phyloP scores from a whole-genome alignment of 139 green algal species.

The Penium margaritaceum region DNA sequence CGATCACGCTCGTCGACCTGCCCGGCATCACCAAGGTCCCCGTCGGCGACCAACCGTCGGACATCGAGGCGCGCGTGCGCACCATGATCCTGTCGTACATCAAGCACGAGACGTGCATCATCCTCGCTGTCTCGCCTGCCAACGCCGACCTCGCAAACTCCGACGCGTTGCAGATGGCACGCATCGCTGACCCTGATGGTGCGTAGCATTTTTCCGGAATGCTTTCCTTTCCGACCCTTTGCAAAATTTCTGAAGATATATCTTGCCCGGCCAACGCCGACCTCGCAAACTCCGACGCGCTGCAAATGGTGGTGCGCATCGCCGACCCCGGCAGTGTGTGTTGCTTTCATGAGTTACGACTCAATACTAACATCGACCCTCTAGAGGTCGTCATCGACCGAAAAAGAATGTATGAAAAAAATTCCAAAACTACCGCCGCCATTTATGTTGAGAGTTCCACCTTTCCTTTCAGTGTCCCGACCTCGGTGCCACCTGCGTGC shows the following conservation, averaged over 20 bases:
- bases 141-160: conserved; percentile 90
- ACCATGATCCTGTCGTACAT: conserved; percentile 85
- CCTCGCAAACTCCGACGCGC: conserved; percentile 85
- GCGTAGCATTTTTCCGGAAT: conserved; percentile 16
- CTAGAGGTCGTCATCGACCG: too few species aligned
- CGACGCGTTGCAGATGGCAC: conserved; percentile 86
- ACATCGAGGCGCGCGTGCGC: conserved; percentile 85
- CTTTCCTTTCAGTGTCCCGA: too few species aligned
- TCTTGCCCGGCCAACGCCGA: conserved; percentile 94
- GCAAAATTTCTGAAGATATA: too few species aligned
- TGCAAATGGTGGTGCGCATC: conserved; percentile 80
- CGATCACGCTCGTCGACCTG: conserved; percentile 96
- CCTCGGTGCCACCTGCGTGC: too few species aligned
- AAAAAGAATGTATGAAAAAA: too few species aligned
- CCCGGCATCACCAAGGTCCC: conserved; percentile 85
- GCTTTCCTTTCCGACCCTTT: not conserved
- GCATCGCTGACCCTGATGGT: conserved; percentile 68
- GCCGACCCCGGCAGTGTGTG: conserved; percentile 64
- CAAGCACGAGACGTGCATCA: conserved; percentile 73
- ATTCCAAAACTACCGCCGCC: too few species aligned
- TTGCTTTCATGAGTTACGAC: too few species aligned
- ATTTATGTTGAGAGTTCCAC: too few species aligned
- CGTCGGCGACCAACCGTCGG: conserved; percentile 89
- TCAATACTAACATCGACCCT: too few species aligned
- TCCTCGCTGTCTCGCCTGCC: conserved; percentile 88